Conservation (phyloP, 2,329 filamentous ascomycete genomes). For the Trichoderma arundinaceum region DNA sequence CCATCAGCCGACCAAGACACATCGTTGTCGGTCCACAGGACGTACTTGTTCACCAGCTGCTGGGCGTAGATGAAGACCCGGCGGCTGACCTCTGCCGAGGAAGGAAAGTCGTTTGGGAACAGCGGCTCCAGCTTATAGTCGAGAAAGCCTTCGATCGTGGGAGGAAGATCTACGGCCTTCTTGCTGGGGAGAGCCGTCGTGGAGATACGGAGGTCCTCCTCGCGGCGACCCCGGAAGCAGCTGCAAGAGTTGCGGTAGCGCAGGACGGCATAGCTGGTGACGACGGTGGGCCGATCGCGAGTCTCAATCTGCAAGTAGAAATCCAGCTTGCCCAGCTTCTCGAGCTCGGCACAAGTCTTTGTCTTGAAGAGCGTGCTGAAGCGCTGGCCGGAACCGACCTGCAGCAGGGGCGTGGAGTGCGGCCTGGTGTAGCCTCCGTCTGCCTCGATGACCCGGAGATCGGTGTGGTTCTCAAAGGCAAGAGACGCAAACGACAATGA, state of each 20-base stretch:
- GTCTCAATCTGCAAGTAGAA: slow-evolving; percentile 58
- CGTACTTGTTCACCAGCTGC: slow-evolving; percentile 24
- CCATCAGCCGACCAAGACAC: slow-evolving; percentile 31
- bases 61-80: slow-evolving; percentile 49
- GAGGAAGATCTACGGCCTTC: slow-evolving; percentile 43
- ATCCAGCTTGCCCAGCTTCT: slow-evolving; percentile 39
- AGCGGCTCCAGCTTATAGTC: slow-evolving; percentile 54
- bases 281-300: slow-evolving; percentile 53
- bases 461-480: slow-evolving; percentile 61
- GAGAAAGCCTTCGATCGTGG: slow-evolving; percentile 47
- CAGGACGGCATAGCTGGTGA: slow-evolving; percentile 56
- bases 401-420: slow-evolving; percentile 54
- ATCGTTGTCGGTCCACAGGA: slow-evolving; percentile 33
- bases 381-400: slow-evolving; percentile 64
- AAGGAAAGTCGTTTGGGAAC: slow-evolving; percentile 42
- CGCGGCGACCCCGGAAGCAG: not conserved
- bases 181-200: slow-evolving; percentile 13
- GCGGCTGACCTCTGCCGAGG: slow-evolving; percentile 53
- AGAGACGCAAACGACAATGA: slow-evolving; percentile 60
- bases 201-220: not conserved
- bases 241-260: slow-evolving; percentile 45
- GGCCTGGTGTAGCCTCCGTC: slow-evolving; percentile 62
- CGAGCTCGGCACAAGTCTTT: slow-evolving; percentile 45
- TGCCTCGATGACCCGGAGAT: slow-evolving; percentile 64
- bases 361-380: slow-evolving; percentile 62